Percentiles rank a stretch among this genome's conserved stretches.
Conservation (phyloP, 441 rosid genomes). For the Pelargonium exstipulatum region DNA sequence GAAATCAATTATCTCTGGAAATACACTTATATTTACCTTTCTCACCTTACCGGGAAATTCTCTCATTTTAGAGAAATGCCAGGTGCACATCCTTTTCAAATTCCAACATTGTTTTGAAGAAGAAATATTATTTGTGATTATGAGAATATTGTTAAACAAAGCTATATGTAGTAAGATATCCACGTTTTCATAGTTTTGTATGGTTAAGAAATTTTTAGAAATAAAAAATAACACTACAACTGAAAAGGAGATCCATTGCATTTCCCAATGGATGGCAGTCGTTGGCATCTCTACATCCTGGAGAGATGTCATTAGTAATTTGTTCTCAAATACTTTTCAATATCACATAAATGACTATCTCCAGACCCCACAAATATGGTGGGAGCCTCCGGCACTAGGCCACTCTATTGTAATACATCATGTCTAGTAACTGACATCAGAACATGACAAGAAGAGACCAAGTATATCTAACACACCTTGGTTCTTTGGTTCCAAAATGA, state of each 20-base stretch:
- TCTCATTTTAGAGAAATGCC: background rate
- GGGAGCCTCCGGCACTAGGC: background rate
- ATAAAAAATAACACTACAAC: background rate
- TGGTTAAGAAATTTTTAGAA: background rate
- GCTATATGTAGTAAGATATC: background rate
- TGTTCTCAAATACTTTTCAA: background rate
- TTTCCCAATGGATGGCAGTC: background rate
- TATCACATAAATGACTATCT: background rate
- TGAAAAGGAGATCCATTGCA: background rate
- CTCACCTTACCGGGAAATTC: background rate
- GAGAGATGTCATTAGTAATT: background rate
- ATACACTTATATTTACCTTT: background rate
- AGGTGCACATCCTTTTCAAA: background rate
- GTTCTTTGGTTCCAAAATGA: conserved; percentile 79
- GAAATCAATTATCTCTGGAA: background rate
- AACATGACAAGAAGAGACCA: background rate
- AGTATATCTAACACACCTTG: conserved; percentile 44
- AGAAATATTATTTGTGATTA: too few species aligned
- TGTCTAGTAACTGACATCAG: background rate
- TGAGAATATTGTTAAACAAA: background rate
- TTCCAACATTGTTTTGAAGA: background rate
- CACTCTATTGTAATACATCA: background rate
- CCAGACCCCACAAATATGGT: background rate
- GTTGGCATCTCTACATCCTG: background rate
- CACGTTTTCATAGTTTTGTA: background rate